Base-by-base conservation (phyloP, 225 moss, liverwort and hornwort species). In the Asterella californica region DNA sequence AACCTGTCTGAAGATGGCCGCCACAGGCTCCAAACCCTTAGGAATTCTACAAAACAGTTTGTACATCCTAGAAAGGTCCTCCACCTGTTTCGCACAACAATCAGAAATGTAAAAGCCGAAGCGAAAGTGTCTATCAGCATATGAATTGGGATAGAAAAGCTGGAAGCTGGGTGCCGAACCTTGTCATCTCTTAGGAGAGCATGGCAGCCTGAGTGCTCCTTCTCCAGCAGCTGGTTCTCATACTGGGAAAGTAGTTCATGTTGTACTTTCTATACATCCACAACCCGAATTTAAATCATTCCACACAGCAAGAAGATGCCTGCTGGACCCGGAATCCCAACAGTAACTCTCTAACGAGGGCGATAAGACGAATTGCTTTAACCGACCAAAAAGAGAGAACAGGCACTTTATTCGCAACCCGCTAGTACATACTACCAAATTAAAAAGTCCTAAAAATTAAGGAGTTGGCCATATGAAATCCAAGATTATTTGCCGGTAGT, bases 11-110 rank as follows among this genome's bases (percentile, higher is more conserved):
- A 99, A 99, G 63, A 99, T 95, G 75, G 85, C 88, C 19, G 97
- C 94, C 52, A 99, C 97, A 27, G 97, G 97, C 62, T 99, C 97
- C 85, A 99, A 89, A 6, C 97, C 97, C 85, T 93, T 99, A 38
- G 92, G 93, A 83, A 99, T 90, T 80, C 93, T 74, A 45, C 25
- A 87, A 75, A 99, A 95, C 14, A 99, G 86, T 34, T 95, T 90
- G 74, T 95, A 93, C 95, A 99, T 99, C 74, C 97, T 85, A 15
- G 97, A 92, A n/a, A 99, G 95, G 70, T 99, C 97, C 55, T 92
- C 95, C 36, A 99, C 89, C 91, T 91, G 80, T 65, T n/a, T 32
- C 54, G 77, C 12, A 65, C 0, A 71, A 0, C 19, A 69, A 80
- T 60, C 24, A 7, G 54, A 4, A 22, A 42, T 42, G 42, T 9